A percentile compares a stretch with the other conserved stretches of the same genome.
Evolutionary conservation across 208 protist species (phyloP).

Genomic region (Jaenimonas drosophilae): DNA sequence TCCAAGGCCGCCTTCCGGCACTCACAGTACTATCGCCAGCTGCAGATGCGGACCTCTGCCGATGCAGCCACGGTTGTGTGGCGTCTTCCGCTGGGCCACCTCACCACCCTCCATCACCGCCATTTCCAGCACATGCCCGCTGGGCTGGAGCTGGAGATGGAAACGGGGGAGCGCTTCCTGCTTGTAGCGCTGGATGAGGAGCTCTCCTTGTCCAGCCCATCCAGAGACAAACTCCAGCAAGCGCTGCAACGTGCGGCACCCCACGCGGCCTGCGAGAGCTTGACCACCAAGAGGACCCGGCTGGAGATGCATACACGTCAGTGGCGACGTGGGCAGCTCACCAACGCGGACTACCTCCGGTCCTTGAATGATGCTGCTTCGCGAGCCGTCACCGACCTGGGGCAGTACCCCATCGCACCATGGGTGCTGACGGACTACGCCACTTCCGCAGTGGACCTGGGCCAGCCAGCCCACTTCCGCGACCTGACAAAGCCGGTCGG

Average conservation of each 20-base stretch:
- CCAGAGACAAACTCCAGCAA: slow-evolving; percentile 20
- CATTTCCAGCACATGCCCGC: slow-evolving; percentile 57
- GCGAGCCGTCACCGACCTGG: slow-evolving; percentile 82
- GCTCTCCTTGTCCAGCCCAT: slow-evolving; percentile 40
- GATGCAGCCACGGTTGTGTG: slow-evolving; percentile 35
- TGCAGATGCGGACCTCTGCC: slow-evolving; percentile 32
- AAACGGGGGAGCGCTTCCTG: slow-evolving; percentile 41
- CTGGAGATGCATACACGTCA: slow-evolving; percentile 19
- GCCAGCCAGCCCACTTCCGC: slow-evolving; percentile 63
- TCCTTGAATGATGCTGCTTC: slow-evolving; percentile 86
- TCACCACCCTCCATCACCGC: slow-evolving; percentile 40
- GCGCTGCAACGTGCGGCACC: slow-evolving; percentile 20
- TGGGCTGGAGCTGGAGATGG: slow-evolving; percentile 51
- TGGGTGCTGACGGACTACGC: slow-evolving; percentile 88
- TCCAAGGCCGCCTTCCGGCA: slow-evolving; percentile 42
- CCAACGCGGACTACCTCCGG: slow-evolving; percentile 88
- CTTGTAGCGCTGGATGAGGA: slow-evolving; percentile 56
- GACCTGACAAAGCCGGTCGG: slow-evolving; percentile 94
- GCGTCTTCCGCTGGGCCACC: slow-evolving; percentile 31
- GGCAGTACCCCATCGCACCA: slow-evolving; percentile 94
- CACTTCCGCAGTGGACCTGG: slow-evolving; percentile 49
- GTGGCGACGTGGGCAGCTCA: slow-evolving; percentile 80
- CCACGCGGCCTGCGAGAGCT: slow-evolving; percentile 20
- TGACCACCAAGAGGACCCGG: slow-evolving; percentile 19
- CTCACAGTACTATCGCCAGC: slow-evolving; percentile 70